phyloP scores from a whole-genome alignment of 495 filamentous ascomycete genomes.

The Hyaloscypha hepaticicola region DNA sequence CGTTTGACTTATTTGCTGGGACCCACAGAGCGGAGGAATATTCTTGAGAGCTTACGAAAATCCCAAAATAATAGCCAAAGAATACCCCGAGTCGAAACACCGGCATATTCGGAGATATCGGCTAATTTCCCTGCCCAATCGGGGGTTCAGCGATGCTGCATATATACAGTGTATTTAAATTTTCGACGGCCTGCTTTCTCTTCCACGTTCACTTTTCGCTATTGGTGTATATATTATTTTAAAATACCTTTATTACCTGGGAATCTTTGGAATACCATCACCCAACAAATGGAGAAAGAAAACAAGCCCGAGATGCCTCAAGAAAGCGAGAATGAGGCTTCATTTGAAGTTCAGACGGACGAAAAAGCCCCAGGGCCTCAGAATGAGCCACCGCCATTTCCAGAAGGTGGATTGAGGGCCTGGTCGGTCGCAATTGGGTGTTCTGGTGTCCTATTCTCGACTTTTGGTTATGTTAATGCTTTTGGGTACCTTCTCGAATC shows the following conservation, averaged over 20 bases:
- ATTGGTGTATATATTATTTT: not conserved
- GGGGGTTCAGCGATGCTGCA: not conserved
- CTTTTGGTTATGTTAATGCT: conserved; percentile 51
- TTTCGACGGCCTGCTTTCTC: not conserved
- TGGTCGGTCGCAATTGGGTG: conserved; percentile 26
- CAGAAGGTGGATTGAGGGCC: conserved; percentile 28
- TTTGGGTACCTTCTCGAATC: conserved; percentile 48
- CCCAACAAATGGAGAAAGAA: not conserved
- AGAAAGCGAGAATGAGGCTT: conserved; percentile 5
- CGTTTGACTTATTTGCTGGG: not conserved
- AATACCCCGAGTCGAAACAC: not conserved
- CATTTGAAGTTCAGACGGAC: not conserved
- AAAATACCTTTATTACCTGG: not conserved
- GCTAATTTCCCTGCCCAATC: not conserved
- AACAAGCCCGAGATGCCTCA: not conserved
- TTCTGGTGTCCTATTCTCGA: conserved; percentile 20
- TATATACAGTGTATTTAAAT: not conserved
- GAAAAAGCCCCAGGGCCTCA: not conserved
- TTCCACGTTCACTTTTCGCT: not conserved
- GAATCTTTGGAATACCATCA: not conserved
- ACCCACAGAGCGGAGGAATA: not conserved
- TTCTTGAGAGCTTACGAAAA: not conserved
- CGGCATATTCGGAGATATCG: not conserved
- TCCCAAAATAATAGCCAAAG: not conserved
- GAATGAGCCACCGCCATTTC: conserved; percentile 7